phyloP scores from a whole-genome alignment of 2,329 filamentous ascomycete genomes.

The Colletotrichum lupini region DNA sequence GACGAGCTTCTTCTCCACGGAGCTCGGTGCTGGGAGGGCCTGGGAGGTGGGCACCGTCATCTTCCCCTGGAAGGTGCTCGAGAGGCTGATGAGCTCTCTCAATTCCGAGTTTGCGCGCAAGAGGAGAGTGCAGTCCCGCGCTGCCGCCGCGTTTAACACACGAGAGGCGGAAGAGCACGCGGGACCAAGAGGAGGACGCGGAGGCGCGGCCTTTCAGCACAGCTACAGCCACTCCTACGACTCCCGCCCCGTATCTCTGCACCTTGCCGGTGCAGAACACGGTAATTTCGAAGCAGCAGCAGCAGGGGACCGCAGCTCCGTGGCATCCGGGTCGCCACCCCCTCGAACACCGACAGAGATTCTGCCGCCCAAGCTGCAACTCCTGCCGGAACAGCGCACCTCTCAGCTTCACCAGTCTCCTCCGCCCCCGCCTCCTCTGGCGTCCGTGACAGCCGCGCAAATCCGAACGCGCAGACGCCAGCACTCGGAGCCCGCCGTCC shows the following conservation, averaged over 20 bases:
- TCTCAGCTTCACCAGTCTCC: neutral
- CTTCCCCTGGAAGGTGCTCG: conserved; percentile 25
- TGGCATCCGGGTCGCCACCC: conserved; percentile 6
- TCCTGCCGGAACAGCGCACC: conserved; percentile 9
- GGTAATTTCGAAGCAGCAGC: neutral
- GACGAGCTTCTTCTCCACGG: conserved; percentile 29
- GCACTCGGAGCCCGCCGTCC: conserved; percentile 23
- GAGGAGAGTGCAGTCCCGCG: conserved; percentile 11
- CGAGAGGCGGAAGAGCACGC: conserved; percentile 16
- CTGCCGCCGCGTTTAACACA: neutral
- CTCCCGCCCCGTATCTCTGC: conserved; percentile 4
- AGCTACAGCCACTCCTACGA: neutral
- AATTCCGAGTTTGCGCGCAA: conserved; percentile 22
- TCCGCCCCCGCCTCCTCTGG: neutral
- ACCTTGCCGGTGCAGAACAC: neutral
- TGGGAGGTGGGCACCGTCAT: conserved; percentile 30
- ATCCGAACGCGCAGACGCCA: conserved; percentile 19
- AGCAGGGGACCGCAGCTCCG: conserved; percentile 6
- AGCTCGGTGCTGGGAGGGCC: conserved; percentile 21
- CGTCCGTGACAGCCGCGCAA: neutral
- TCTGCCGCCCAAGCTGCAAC: conserved; percentile 18
- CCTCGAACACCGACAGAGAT: conserved; percentile 22
- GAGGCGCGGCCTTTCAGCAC: neutral
- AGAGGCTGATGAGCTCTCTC: conserved; percentile 31
- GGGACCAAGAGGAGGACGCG: neutral